Evolutionary conservation across 345 rosid species (phyloP), one percentile per base, ranked within the genome.

Genomic region (Angophora floribunda): DNA sequence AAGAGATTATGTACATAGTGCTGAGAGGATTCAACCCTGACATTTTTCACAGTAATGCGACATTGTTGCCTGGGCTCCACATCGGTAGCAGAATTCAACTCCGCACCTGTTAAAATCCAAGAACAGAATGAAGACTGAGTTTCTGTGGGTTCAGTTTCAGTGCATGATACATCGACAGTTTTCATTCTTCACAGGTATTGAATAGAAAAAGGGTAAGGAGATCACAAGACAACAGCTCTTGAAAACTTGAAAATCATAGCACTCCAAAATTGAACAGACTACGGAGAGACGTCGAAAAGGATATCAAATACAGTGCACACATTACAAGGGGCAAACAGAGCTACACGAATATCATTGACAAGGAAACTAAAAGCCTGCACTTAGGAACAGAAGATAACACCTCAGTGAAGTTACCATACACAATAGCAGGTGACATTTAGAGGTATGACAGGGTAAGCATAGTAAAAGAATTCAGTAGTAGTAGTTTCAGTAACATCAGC

Each of bases 71-170:
- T 41, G 51, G 19, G 61, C 30, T 88, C 92, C 93, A 86, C 96
- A 95, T 7, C 61, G 85, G 91, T 93, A 95, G 82, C 95, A 93
- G 89, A 94, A 94, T 79, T 91, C 93, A 51, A 87, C 85, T 17
- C 92, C 93, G 86, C 95, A 95, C 88, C 95, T 93, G 88, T 30
- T 24, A 87, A 32, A 44, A 51, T 70, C 12, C 52, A 85, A 7
- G 36, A 85, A 87, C 28, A 45, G 52, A 86, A 47, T 7, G 19
- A 41, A 41, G 84, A 75, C 84, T 26, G 22, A 70, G 50, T 70
- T 21, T 30, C 22, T 24, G 11, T 13, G 51, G 21, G 24, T 65
- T 24, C 55, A 65, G 32, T 87, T 44, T 21, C 21, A 9, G 5
- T 6, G 45, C 57, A 50, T 47, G 14, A 78, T n/a, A 17, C 36